Evolutionary conservation across 495 filamentous ascomycete genomes (phyloP).

Genomic region (Podospora pseudocomata): DNA sequence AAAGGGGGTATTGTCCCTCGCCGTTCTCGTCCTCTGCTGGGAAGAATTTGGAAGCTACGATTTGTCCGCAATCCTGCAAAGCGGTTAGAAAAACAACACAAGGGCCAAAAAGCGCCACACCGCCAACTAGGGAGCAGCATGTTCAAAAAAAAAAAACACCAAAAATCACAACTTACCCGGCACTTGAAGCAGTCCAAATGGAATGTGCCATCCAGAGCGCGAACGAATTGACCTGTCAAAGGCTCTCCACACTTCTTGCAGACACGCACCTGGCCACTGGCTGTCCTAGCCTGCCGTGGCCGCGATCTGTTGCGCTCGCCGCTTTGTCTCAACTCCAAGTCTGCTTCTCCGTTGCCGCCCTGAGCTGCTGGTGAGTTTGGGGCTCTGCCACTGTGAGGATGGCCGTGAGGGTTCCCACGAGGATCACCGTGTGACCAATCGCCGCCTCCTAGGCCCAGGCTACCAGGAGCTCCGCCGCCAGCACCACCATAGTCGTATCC

Average conservation of each 20-base stretch:
- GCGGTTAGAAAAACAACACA: slow-evolving; percentile 8
- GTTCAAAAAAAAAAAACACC: background rate
- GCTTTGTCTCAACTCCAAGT: slow-evolving; percentile 39
- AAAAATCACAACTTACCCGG: slow-evolving; percentile 60
- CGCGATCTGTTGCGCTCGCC: slow-evolving; percentile 48
- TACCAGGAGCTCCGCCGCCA: slow-evolving; percentile 6
- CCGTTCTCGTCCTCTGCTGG: slow-evolving; percentile 87
- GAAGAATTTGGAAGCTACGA: slow-evolving; percentile 98
- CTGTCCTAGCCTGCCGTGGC: slow-evolving; percentile 42
- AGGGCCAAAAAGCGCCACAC: slow-evolving; percentile 13
- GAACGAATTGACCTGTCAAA: slow-evolving; percentile 92
- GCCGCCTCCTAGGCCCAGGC: slow-evolving; percentile 17
- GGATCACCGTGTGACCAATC: slow-evolving; percentile 26
- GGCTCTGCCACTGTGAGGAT: slow-evolving; percentile 15
- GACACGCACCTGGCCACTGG: slow-evolving; percentile 55
- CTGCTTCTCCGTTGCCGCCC: slow-evolving; percentile 33
- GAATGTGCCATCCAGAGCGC: slow-evolving; percentile 85
- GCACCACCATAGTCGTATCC: slow-evolving; percentile 27
- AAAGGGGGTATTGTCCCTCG: slow-evolving; percentile 85
- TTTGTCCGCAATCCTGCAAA: slow-evolving; percentile 84
- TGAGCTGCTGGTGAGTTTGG: slow-evolving; percentile 42
- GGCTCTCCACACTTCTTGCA: slow-evolving; percentile 87
- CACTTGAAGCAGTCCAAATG: slow-evolving; percentile 99
- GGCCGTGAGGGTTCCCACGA: slow-evolving; percentile 5
- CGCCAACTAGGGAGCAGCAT: background rate